phyloP scores from a whole-genome alignment of 306 rosid genomes.

The Clitoria ternatea region DNA sequence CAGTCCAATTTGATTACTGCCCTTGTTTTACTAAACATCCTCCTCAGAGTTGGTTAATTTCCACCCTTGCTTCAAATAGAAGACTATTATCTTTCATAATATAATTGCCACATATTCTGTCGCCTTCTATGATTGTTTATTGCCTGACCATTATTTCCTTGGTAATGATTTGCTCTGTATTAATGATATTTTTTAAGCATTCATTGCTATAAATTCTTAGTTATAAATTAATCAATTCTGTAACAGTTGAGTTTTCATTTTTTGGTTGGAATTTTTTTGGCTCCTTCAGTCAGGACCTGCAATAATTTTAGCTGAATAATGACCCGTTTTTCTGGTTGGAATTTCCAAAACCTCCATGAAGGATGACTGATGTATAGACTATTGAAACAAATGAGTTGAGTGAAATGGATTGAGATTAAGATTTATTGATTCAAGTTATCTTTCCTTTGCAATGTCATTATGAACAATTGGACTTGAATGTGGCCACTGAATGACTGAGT shows the following conservation, averaged over 20 bases:
- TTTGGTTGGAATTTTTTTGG: background rate
- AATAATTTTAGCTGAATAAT: background rate
- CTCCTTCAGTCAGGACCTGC: background rate
- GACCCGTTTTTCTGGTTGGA: background rate
- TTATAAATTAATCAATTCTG: background rate
- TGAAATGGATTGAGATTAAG: too few relatives aligned
- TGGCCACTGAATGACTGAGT: background rate
- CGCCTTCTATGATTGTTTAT: too few relatives aligned
- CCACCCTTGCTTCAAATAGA: too few relatives aligned
- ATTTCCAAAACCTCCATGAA: background rate
- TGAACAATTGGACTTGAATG: background rate
- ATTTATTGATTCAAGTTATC: background rate
- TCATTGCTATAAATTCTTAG: background rate
- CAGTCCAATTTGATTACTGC: background rate
- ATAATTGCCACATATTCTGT: too few relatives aligned
- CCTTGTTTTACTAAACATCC: slow-evolving; percentile 7
- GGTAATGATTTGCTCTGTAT: background rate
- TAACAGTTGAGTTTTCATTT: background rate
- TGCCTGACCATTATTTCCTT: background rate
- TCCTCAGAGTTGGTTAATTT: background rate
- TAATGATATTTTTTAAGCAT: background rate
- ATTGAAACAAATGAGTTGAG: too few relatives aligned
- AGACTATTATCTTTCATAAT: too few relatives aligned
- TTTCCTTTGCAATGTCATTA: background rate
- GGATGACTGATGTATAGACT: background rate